Evolutionary conservation across 2,329 filamentous ascomycete genomes (phyloP), one percentile per base, ranked within the genome.

Genomic region (Phyllosticta paracitricarpa): DNA sequence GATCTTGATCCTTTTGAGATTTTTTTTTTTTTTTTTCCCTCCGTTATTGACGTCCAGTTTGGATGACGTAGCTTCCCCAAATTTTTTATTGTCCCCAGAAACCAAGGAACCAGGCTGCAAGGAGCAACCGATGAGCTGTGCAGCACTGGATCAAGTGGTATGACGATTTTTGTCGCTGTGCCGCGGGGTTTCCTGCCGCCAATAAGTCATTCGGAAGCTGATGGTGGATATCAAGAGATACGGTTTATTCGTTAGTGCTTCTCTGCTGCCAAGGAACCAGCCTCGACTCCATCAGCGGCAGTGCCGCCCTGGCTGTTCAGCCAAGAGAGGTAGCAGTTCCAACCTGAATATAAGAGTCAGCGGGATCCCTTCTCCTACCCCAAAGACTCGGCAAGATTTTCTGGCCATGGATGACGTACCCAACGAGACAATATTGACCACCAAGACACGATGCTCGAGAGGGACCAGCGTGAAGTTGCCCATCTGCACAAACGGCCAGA

Each of bases 381-480:
- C 10, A 12, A 9, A 40, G 26, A 28, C 19, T 10, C 56, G 19
- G 35, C 61, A 25, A 24, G 33, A 26, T 24, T 24, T 28, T 52
- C 35, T 30, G 4, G 28, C 28, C 51, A 62, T 57, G 40, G 51
- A 63, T 51, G 51, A 77, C 80, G 70, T 69, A 85, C 85, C 86
- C 66, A 89, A 75, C 63, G 82, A 89, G 59, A 96, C 81, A 57
- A 95, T 74, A 70, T 97, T 97, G 68, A 96, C 92, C 64, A 96
- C 87, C 68, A 96, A 77, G 52, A 97, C 84, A 63, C 91, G 83
- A 75, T 93, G 86, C 71, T 95, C 84, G 64, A 95, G 79, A 56
- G 92, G 92, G 65, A 96, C 83, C 65, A 94, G 82, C 69, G 88
- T 88, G 78, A 97, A 97, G 79, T 97, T 97, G 70, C 87, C 81